Conservation (phyloP, 306 rosid species). For the Clitoria ternatea region DNA sequence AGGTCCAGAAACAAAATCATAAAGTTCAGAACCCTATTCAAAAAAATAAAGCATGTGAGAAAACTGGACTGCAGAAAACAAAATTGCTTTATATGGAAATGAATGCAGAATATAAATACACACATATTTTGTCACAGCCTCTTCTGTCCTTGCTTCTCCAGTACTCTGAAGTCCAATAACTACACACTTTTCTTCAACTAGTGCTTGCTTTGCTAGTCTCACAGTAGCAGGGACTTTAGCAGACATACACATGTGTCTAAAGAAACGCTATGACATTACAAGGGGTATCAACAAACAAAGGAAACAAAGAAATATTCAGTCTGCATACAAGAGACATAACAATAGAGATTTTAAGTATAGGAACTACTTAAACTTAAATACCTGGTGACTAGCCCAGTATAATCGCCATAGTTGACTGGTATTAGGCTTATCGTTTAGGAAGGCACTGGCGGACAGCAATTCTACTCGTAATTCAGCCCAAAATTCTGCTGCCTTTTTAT, state of each 20-base stretch:
- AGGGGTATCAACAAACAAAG: constrained; percentile 22
- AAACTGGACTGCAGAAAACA: constrained; percentile 1
- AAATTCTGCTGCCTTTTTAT: constrained; percentile 84
- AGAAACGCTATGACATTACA: constrained; percentile 80
- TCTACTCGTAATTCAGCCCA: constrained; percentile 91
- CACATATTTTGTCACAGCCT: constrained; percentile 96
- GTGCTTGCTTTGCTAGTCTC: constrained; percentile 84
- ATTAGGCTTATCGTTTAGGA: constrained; percentile 68
- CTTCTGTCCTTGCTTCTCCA: constrained; percentile 99
- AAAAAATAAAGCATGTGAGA: constrained; percentile 18
- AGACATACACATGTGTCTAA: constrained; percentile 97
- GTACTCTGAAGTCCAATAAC: constrained; percentile 99
- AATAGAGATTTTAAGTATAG: background rate
- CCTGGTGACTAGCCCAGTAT: constrained; percentile 99
- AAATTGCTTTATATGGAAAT: constrained; percentile 12
- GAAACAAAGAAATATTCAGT: background rate
- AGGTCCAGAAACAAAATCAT: constrained; percentile 98
- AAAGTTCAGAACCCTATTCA: constrained; percentile 87
- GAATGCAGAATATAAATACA: constrained; percentile 35
- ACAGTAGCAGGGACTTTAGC: constrained; percentile 98
- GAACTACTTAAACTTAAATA: constrained; percentile 20
- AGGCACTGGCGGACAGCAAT: constrained; percentile 67
- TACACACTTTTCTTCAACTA: constrained; percentile 73
- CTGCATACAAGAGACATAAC: background rate
- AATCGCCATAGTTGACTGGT: constrained; percentile 92